Evolutionary conservation across 768 basidiomycete genomes (phyloP), one percentile per base, ranked within the genome.

Genomic region (Cytidiella melzeri): DNA sequence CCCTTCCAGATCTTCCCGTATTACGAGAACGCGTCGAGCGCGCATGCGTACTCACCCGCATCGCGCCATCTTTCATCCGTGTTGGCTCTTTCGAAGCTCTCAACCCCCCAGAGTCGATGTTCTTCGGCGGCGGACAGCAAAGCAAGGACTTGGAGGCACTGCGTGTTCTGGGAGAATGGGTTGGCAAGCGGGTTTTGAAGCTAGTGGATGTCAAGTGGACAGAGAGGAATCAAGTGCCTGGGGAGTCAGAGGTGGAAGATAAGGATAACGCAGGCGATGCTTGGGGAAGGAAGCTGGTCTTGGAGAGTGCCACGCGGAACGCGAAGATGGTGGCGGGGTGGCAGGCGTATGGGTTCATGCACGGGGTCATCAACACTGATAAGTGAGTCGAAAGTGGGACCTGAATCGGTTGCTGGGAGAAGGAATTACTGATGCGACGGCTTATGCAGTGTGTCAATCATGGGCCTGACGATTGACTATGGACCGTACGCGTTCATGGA

Each of bases 401-500:
- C 45, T 28, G 5, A 26, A 21, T 30, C 15, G 24, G 41, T 0
- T 12, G 19, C 7, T 21, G 13, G 18, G 11, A 27, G 15, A 38
- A n/a, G 13, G 4, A 4, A 9, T 10, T n/a, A n/a, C n/a, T n/a
- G n/a, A n/a, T n/a, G n/a, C n/a, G n/a, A n/a, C n/a, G n/a, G n/a
- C n/a, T 28, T 39, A 28, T 13, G 21, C 54, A 88, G 86, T 47
- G 79, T 88, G 19, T 88, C 86, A 3, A 70, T 90, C 15, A 66
- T 87, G 25, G 87, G 87, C 2, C 62, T 88, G 52, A 88, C 87
- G 0, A 87, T 87, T 49, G 87, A 89, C 60, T 90, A 86, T 50
- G 86, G 83, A 74, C 93, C 93, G 25, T 96, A 86, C 55, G 88
- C 91, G 0, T 94, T 92, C 68, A 96, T 95, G 93, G 94, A 97